A percentile compares a stretch with the other conserved stretches of the same genome.
phyloP scores from a whole-genome alignment of 495 filamentous ascomycete genomes.

The Penicillium roqueforti region DNA sequence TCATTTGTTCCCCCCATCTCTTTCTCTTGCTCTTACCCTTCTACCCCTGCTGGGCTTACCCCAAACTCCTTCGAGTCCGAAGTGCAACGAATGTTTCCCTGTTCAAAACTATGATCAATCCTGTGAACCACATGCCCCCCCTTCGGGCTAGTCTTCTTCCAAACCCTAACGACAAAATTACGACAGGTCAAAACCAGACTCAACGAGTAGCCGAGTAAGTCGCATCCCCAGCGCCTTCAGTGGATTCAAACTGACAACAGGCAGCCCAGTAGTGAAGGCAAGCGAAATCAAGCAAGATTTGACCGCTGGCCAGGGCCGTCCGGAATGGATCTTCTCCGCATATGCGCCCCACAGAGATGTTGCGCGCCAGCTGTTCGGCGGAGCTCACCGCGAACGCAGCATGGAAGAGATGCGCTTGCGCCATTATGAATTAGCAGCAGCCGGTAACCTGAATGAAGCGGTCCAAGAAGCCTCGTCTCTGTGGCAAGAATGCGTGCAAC shows the following conservation, averaged over 20 bases:
- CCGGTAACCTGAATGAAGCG: constrained; percentile 60
- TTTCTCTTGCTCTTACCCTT: not conserved
- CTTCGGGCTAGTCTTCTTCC: not conserved
- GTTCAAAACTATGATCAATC: not conserved
- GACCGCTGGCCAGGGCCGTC: constrained; percentile 53
- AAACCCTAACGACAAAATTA: not conserved
- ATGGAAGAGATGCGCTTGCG: constrained; percentile 74
- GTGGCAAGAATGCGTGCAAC: constrained; percentile 56
- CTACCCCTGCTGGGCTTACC: not conserved
- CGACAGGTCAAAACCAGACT: constrained; percentile 9
- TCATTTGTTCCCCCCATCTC: not conserved
- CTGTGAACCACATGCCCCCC: not conserved
- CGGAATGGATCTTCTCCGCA: constrained; percentile 77
- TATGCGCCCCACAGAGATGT: constrained; percentile 71
- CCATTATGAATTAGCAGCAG: constrained; percentile 54
- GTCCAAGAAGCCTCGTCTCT: constrained; percentile 61
- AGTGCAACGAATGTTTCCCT: not conserved
- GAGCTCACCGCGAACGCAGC: constrained; percentile 71
- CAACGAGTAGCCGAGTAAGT: constrained; percentile 33
- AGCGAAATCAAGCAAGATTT: constrained; percentile 61
- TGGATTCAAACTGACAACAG: constrained; percentile 15
- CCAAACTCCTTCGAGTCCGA: not conserved
- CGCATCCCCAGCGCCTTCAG: not conserved
- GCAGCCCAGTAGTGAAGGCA: constrained; percentile 48
- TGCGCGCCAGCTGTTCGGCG: constrained; percentile 77